Evolutionary conservation across 129 eudicot species (phyloP), one percentile per base, ranked within the genome.

Genomic region (Arctium minus): DNA sequence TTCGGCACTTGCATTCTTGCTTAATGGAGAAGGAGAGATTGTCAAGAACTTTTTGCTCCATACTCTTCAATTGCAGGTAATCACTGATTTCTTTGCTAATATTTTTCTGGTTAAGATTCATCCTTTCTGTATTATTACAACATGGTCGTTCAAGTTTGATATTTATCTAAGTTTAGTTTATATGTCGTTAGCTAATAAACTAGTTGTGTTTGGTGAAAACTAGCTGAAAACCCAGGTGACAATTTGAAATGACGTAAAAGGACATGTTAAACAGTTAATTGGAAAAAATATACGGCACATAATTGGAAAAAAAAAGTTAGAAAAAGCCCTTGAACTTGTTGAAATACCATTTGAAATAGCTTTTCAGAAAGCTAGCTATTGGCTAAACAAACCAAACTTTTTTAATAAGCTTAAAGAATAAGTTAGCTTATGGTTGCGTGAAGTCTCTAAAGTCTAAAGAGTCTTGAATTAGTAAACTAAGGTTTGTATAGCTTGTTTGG

Each of bases 31-130:
- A 83, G 94, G 90, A 22, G 97, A 92, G 73, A 95, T 95, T 73
- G 98, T 95, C 70, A 92, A 91, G 91, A 95, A 95, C 72, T 95
- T 95, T 87, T 85, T 95, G 91, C 94, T 92, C 5, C 97, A 95
- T 65, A 95, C 98, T 32, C 96, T 95, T 77, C 98, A 92, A 67
- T 80, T 95, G 83, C 98, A 95, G 97, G 98, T 95, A 90, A 9
- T 74, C 27, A 2, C 72, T 56, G 30, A 17, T 50, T 18, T 46
- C 22, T 6, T 76, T 56, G 10, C 30, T 72, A 22, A 13, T 64
- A 36, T 11, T n/a, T 18, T 3, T 56, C 67, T 8, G 6, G 27
- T 56, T 17, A 56, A 56, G 27, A 17, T 56, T 56, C 27, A 17
- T 56, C 29, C 22, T 5, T 17, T 56, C 67, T 56, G 67, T 56